phyloP scores from a whole-genome alignment of 225 moss, liverwort and hornwort species.

The Asterella californica region DNA sequence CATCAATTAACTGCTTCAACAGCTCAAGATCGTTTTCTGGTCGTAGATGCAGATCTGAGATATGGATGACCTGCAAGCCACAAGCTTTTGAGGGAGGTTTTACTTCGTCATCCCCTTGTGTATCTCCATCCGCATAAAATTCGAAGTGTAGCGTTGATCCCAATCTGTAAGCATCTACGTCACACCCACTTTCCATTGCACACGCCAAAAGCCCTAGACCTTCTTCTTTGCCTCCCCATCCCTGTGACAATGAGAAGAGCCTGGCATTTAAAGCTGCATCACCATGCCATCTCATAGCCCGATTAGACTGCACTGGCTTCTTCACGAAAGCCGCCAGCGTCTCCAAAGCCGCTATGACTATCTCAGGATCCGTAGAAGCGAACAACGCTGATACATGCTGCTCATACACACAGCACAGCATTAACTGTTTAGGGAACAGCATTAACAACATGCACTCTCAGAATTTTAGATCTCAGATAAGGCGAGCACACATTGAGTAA shows the following conservation, averaged over 20 bases:
- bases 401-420: slow-evolving; percentile 16
- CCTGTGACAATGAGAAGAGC: slow-evolving; percentile 94
- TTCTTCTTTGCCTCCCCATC: slow-evolving; percentile 99
- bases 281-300: slow-evolving; percentile 97
- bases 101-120: slow-evolving; percentile 37
- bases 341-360: slow-evolving; percentile 89
- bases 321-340: slow-evolving; percentile 96
- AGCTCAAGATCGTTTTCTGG: slow-evolving; percentile 71
- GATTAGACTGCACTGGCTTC: slow-evolving; percentile 83
- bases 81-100: slow-evolving; percentile 19
- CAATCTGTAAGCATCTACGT: slow-evolving; percentile 71
- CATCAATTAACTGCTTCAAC: slow-evolving; percentile 72
- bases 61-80: slow-evolving; percentile 84
- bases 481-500: neutral
- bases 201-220: slow-evolving; percentile 88
- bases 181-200: slow-evolving; percentile 76
- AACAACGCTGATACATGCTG: slow-evolving; percentile 94
- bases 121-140: slow-evolving; percentile 73
- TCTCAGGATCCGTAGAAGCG: slow-evolving; percentile 90
- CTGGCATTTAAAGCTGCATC: slow-evolving; percentile 90
- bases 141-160: slow-evolving; percentile 96
- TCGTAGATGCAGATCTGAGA: slow-evolving; percentile 70
- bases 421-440: neutral
- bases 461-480: neutral
- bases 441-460: neutral